Percentiles rank a stretch among this genome's conserved stretches.
phyloP scores from a whole-genome alignment of 2,329 filamentous ascomycete genomes.

The Nothomitra cinnamomea region DNA sequence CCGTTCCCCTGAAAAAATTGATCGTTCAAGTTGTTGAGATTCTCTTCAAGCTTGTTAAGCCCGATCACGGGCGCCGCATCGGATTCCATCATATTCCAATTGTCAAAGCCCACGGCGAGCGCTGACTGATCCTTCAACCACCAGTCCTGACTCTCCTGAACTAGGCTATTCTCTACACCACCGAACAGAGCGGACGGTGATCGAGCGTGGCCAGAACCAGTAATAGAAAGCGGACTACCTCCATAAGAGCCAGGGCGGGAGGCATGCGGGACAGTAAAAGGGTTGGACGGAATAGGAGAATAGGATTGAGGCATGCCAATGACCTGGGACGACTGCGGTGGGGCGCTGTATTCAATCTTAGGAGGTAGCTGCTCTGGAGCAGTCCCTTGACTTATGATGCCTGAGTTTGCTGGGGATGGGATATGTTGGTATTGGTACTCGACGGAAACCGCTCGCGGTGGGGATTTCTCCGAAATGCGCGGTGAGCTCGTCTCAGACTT shows the following conservation, averaged over 20 bases:
- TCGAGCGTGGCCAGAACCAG: background rate
- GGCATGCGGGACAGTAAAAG: background rate
- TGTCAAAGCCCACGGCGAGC: constrained; percentile 43
- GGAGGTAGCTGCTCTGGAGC: background rate
- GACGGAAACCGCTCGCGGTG: background rate
- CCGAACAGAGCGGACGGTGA: background rate
- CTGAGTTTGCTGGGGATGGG: background rate
- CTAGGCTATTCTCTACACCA: constrained; percentile 32
- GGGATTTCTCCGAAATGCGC: background rate
- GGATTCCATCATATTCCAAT: constrained; percentile 29
- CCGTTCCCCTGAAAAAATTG: too few species aligned
- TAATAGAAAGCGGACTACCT: background rate
- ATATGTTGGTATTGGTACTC: background rate
- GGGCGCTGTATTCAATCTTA: too few species aligned
- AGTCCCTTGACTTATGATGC: background rate
- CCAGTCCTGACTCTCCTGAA: constrained; percentile 47
- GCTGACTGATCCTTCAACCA: constrained; percentile 45
- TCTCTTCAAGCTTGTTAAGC: too few species aligned
- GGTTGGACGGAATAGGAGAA: background rate
- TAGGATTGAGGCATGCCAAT: background rate
- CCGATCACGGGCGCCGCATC: background rate
- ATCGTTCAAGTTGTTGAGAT: too few species aligned
- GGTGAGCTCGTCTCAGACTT: background rate
- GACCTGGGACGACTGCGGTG: too few species aligned
- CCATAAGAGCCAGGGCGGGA: background rate